Evolutionary conservation across 768 basidiomycete species (phyloP).

Genomic region (Leucocoprinus sp.): DNA sequence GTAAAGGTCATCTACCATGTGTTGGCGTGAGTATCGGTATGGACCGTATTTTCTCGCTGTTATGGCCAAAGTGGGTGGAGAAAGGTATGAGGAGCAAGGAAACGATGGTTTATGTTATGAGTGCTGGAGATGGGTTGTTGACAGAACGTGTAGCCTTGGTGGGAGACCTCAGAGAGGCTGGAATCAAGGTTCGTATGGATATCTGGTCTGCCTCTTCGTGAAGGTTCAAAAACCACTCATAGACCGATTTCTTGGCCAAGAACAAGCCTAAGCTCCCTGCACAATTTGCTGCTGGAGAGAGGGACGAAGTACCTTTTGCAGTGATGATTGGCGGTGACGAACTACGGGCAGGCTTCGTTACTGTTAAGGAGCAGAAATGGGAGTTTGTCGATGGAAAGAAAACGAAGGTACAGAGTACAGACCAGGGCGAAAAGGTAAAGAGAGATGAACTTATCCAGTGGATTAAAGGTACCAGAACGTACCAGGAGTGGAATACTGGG

Average conservation of each 20-base stretch:
- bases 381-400: conserved; percentile 67
- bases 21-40: conserved; percentile 90
- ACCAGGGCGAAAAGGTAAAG: conserved; percentile 60
- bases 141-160: conserved; percentile 78
- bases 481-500: conserved; percentile 34
- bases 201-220: neutral
- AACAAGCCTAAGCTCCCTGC: conserved; percentile 80
- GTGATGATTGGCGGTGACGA: conserved; percentile 88
- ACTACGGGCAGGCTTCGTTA: conserved; percentile 73
- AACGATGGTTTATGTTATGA: conserved; percentile 91
- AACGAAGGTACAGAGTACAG: conserved; percentile 50
- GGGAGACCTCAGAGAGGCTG: conserved; percentile 72
- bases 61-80: conserved; percentile 83
- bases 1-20: conserved; percentile 65
- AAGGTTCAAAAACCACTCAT: neutral
- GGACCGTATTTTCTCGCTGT: conserved; percentile 85
- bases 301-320: conserved; percentile 88
- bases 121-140: conserved; percentile 82
- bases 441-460: conserved; percentile 55
- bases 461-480: conserved; percentile 44
- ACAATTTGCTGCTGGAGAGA: conserved; percentile 88
- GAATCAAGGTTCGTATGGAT: conserved; percentile 63
- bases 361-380: conserved; percentile 90
- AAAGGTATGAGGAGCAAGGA: conserved; percentile 76
- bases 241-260: conserved; percentile 93